Percentiles rank a stretch among this genome's conserved stretches.
These are phyloP conservation scores for Ophiostoma triangulosporum DNA, from an alignment of 2,329 filamentous ascomycete genomes.

Conservation along the genomic window DNA sequence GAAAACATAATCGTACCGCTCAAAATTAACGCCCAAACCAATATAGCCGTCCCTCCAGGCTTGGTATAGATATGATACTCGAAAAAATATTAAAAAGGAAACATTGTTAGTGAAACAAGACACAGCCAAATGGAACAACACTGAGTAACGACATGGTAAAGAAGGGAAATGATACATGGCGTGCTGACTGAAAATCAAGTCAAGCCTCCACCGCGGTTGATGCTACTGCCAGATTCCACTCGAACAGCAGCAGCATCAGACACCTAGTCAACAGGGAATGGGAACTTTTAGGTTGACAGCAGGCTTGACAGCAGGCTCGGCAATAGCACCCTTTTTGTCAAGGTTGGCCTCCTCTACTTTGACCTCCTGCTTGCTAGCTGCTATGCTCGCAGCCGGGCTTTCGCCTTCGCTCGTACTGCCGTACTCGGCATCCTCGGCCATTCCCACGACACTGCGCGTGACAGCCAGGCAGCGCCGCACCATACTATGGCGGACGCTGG, in stretches of 20 bases:
- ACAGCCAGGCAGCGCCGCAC: slow-evolving; percentile 42
- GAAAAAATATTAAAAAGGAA: background rate
- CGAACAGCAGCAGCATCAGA: background rate
- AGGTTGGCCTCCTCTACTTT: background rate
- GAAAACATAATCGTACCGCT: background rate
- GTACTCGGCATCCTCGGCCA: slow-evolving; percentile 46
- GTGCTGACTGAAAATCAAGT: background rate
- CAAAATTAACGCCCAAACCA: background rate
- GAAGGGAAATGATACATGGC: too few species aligned
- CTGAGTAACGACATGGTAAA: background rate
- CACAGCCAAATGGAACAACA: background rate
- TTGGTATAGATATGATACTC: background rate
- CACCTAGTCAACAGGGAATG: background rate
- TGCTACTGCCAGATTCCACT: background rate
- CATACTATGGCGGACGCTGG: slow-evolving; percentile 37
- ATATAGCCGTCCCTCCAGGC: background rate
- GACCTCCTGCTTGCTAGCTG: slow-evolving; percentile 4
- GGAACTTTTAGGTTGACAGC: background rate
- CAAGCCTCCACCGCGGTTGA: background rate
- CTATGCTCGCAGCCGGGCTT: slow-evolving; percentile 11
- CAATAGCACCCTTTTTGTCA: background rate
- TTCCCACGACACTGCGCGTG: slow-evolving; percentile 43
- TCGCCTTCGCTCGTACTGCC: slow-evolving; percentile 41
- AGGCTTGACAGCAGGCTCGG: background rate
- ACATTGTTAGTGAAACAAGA: background rate